Base-by-base conservation (phyloP, 1,284 basidiomycete species). In the Marasmius sp. region DNA sequence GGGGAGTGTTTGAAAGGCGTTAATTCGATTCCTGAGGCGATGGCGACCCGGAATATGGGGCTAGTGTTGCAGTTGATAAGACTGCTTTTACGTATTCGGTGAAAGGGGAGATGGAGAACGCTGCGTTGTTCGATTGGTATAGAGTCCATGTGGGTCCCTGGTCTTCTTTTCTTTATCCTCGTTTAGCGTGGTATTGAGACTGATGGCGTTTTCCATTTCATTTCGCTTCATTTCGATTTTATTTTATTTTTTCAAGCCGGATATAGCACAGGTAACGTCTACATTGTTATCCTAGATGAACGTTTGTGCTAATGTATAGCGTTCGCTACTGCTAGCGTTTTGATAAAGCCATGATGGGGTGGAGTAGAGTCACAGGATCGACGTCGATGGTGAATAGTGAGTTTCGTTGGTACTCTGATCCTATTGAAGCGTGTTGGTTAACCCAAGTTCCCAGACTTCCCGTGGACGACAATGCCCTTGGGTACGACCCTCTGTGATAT, bases 301-400 rank as follows among this genome's bases (percentile, higher is more conserved):
- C 37, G 38, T 27, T 45, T 47, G 20, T 3, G 34, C 34, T 27
- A 22, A 20, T 12, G 3, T 47, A 18, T 22, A 18, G 38, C 10
- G 47, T 16, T 16, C 22, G 9, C n/a, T 11, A 11, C 33, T 11
- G 9, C 16, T 20, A 62, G 58, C 47, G 58, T n/a, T 62, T 65
- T 43, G 47, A 57, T 43, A 58, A 45, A n/a, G 64, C 53, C 1
- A 62, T 65, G 64, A 55, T 58, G 16, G 61, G 61, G 45, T 56
- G 58, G 64, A 60, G 48, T 41, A 18, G 38, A 10, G 36, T 49
- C 8, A 59, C 61, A n/a, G 61, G 58, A 7, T 39, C 58, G 12
- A 22, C 60, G 8, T 62, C 61, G 11, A 6, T 65, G 11, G 47
- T 58, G 11, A 60, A 59, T 7, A 22, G 64, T 60, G 59, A 20